These are phyloP conservation scores for rapeseed (Brassica napus) DNA, from an alignment of 345 rosid species.

Conservation along the genomic window DNA sequence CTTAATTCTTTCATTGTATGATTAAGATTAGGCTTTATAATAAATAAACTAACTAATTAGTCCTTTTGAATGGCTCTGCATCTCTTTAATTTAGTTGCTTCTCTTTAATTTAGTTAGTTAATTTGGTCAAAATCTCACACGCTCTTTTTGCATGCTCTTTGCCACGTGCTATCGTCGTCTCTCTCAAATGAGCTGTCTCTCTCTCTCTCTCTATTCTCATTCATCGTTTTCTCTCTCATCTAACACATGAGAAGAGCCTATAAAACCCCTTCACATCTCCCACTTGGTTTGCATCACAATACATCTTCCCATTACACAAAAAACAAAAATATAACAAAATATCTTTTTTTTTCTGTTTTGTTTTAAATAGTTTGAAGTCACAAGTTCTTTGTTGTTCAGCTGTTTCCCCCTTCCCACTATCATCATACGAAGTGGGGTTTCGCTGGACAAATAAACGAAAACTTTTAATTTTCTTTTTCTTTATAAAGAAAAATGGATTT, in stretches of 20 bases:
- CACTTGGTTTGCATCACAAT: constrained; percentile 36
- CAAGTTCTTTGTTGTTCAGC: constrained; percentile 36
- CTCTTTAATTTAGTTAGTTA: not conserved
- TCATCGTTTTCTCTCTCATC: not conserved
- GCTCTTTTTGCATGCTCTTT: constrained; percentile 41
- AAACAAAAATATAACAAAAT: not conserved
- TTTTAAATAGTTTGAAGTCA: not conserved
- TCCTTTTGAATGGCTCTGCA: not conserved
- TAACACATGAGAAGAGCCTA: constrained; percentile 32
- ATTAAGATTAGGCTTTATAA: not conserved
- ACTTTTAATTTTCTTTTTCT: not conserved
- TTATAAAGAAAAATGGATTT: constrained; percentile 46
- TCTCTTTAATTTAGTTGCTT: not conserved
- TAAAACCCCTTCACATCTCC: constrained; percentile 38
- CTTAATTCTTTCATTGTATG: not conserved
- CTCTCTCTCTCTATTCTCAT: not conserved
- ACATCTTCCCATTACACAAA: constrained; percentile 11
- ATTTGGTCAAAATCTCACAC: constrained; percentile 40
- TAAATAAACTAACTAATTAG: constrained; percentile 2
- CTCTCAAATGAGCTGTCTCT: constrained; percentile 40
- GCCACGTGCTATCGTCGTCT: constrained; percentile 42
- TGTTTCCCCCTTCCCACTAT: constrained; percentile 27
- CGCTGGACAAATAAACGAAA: not conserved
- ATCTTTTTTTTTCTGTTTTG: not conserved
- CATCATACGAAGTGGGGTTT: constrained; percentile 23